phyloP scores from a whole-genome alignment of 176 grass and related monocot genomes.

The Alopecurus myosuroides region DNA sequence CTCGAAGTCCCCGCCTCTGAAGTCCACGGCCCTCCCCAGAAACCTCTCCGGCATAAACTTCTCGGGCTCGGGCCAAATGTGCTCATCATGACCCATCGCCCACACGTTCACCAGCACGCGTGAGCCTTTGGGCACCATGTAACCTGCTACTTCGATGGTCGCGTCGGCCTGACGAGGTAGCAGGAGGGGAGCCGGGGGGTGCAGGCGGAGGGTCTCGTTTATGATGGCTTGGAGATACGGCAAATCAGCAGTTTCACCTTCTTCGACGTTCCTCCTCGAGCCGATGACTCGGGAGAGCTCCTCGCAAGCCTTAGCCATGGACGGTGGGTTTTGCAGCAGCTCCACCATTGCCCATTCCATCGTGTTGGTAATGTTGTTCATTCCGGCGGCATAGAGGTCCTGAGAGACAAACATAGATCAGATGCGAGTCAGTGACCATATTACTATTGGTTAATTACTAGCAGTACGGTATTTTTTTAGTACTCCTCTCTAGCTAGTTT shows the following conservation, averaged over 20 bases:
- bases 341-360: slow-evolving; percentile 54
- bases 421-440: too few species aligned
- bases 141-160: neutral
- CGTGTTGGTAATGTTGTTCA: slow-evolving; percentile 30
- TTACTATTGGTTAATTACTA: too few species aligned
- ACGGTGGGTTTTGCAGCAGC: slow-evolving; percentile 22
- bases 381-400: slow-evolving; percentile 29
- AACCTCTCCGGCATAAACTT: slow-evolving; percentile 41
- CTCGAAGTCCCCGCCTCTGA: slow-evolving; percentile 25
- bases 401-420: too few species aligned
- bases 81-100: slow-evolving; percentile 9
- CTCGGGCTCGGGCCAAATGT: slow-evolving; percentile 17
- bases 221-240: slow-evolving; percentile 45
- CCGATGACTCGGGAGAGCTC: slow-evolving; percentile 28
- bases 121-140: slow-evolving; percentile 29
- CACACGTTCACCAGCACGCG: slow-evolving; percentile 32
- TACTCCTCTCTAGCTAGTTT: too few species aligned
- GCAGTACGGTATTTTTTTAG: too few species aligned
- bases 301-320: slow-evolving; percentile 12
- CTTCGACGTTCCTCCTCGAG: slow-evolving; percentile 23
- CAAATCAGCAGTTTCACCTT: slow-evolving; percentile 15
- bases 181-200: slow-evolving; percentile 31
- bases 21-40: neutral
- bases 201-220: slow-evolving; percentile 48
- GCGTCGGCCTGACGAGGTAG: slow-evolving; percentile 11